phyloP scores from a whole-genome alignment of 108 stramenopile species.

The Cylindrotheca fusiformis region DNA sequence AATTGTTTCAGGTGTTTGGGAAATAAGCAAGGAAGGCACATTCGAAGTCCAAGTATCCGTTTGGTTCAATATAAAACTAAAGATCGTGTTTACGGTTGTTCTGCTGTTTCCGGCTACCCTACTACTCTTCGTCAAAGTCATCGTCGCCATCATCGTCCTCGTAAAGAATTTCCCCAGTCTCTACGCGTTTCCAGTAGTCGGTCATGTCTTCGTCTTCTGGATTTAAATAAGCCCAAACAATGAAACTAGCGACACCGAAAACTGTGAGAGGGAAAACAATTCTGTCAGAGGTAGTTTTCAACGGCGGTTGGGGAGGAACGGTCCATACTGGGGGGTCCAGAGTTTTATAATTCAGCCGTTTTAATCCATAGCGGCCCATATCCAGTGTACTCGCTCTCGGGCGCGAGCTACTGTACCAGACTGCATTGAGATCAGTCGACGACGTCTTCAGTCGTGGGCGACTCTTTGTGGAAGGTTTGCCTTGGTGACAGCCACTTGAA shows the following conservation, averaged over 20 bases:
- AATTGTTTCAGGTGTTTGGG: too few species aligned
- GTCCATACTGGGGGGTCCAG: slow-evolving; percentile 33
- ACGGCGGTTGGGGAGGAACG: slow-evolving; percentile 34
- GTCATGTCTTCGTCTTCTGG: slow-evolving; percentile 41
- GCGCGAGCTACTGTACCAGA: slow-evolving; percentile 14
- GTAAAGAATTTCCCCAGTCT: slow-evolving; percentile 33
- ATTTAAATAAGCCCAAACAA: slow-evolving; percentile 37
- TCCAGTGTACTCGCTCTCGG: slow-evolving; percentile 15
- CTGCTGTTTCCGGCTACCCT: slow-evolving; percentile 17
- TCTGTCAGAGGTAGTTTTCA: slow-evolving; percentile 21
- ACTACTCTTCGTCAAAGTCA: slow-evolving; percentile 17
- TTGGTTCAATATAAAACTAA: too few species aligned
- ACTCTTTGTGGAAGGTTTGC: not conserved
- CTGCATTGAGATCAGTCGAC: not conserved
- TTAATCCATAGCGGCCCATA: slow-evolving; percentile 34
- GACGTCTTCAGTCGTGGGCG: not conserved
- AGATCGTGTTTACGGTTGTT: not conserved
- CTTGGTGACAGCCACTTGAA: not conserved
- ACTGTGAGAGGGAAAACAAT: slow-evolving; percentile 28
- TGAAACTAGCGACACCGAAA: slow-evolving; percentile 4
- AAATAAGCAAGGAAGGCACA: too few species aligned
- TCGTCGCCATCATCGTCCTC: slow-evolving; percentile 39
- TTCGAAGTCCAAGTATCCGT: too few species aligned
- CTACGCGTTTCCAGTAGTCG: slow-evolving; percentile 40
- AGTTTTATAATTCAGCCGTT: slow-evolving; percentile 22